phyloP scores from a whole-genome alignment of 257 asterid species.

The Craterostigma plantagineum region DNA sequence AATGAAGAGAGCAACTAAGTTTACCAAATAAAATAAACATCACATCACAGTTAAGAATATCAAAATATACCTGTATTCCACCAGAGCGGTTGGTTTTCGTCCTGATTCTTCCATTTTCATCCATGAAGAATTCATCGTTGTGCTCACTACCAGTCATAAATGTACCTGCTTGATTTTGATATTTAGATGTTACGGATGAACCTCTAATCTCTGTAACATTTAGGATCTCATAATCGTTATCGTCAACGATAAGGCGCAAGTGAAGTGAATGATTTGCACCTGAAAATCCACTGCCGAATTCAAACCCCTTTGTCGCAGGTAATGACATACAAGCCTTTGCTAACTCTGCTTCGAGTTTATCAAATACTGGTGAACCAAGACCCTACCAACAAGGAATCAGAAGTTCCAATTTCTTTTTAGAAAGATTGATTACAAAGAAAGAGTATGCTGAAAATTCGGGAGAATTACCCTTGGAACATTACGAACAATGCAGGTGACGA shows the following conservation, averaged over 20 bases:
- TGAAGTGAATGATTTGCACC: constrained; percentile 21
- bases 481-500: constrained; percentile 91
- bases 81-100: constrained; percentile 90
- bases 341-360: constrained; percentile 95
- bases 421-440: neutral
- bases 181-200: constrained; percentile 10
- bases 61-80: constrained; percentile 63
- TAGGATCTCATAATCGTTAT: neutral
- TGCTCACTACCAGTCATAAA: constrained; percentile 97
- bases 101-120: constrained; percentile 56
- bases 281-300: constrained; percentile 91
- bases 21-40: neutral
- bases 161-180: constrained; percentile 43
- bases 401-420: constrained; percentile 6
- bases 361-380: constrained; percentile 94
- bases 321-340: constrained; percentile 85
- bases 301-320: constrained; percentile 97
- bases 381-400: constrained; percentile 28
- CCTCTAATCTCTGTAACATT: constrained; percentile 1
- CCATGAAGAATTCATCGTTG: constrained; percentile 81
- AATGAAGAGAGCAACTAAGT: no score
- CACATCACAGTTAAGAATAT: neutral
- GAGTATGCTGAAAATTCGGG: neutral
- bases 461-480: constrained; percentile 71
- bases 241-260: neutral